phyloP scores from a whole-genome alignment of 73 alveolate species.

The Paramecium octaurelia region DNA sequence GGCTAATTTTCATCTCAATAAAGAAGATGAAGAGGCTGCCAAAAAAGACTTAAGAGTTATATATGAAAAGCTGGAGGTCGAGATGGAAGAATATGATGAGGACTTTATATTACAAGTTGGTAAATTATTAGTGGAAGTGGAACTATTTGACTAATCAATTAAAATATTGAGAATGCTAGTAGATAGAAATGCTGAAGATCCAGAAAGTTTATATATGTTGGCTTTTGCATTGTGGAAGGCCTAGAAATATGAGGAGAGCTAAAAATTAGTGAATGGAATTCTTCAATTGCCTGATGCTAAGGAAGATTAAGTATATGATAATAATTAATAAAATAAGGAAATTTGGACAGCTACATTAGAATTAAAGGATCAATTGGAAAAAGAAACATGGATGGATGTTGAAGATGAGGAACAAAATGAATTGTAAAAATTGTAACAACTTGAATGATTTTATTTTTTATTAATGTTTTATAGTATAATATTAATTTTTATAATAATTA shows the following conservation, averaged over 20 bases:
- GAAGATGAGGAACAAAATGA: background rate
- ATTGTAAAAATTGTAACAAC: background rate
- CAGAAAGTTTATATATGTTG: constrained; percentile 9
- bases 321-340: background rate
- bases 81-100: background rate
- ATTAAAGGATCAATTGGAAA: background rate
- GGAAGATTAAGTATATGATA: background rate
- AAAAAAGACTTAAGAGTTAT: constrained; percentile 23
- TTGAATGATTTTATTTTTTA: background rate
- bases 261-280: background rate
- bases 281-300: background rate
- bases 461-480: background rate
- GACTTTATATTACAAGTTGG: background rate
- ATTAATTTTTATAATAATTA: background rate
- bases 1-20: constrained; percentile 37
- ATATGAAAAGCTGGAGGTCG: background rate
- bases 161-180: background rate
- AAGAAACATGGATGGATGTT: constrained; percentile 30
- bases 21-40: constrained; percentile 41
- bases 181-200: background rate
- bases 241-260: background rate
- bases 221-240: constrained; percentile 41
- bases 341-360: constrained; percentile 31
- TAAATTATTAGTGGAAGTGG: constrained; percentile 38
- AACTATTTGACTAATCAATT: background rate